Base-by-base conservation (phyloP, 2,329 filamentous ascomycete genomes). In the Phaeosphaeria sp. region DNA sequence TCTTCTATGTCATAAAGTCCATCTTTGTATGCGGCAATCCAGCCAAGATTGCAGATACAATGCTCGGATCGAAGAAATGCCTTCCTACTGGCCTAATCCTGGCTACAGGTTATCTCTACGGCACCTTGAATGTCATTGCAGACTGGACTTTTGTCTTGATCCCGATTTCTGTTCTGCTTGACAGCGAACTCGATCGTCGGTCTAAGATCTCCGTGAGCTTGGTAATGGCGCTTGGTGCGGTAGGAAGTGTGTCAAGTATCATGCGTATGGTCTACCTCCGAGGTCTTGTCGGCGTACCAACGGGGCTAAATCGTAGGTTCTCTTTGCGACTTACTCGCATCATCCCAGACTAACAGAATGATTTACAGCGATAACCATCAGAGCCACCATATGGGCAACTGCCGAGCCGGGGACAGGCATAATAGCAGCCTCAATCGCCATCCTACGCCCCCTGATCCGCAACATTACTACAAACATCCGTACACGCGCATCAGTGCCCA, bases 351-450 rank as follows among this genome's bases (percentile, higher is more conserved):
- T 13, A 17, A 20, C 21, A 25, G 22, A 7, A 6, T 25, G 21
- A 23, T n/a, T 10, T 23, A n/a, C 33, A 74, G 71, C 59, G 41
- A 62, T 74, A 54, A 71, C 76, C 52, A 75, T 75, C 39, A 75
- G 75, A 62, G 73, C 75, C 22, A 77, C 73, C 15, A 75, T 79
- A 43, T 83, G 80, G 80, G 81, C 80, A 3, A 76, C 82, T 30
- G 75, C 82, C 22, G 82, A 83, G 59, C 80, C 81, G 33, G 82
- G 80, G 10, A 81, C 80, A 18, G 82, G 82, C 18, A 82, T 85
- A 59, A 76, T 80, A 7, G 81, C 83, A 13, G 81, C 80, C 2
- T 82, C 80, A 7, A 71, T 81, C 39, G 79, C 80, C 7, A 78
- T 80, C 3, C 74, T 83, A 1, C 80, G 81, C 0, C 81, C 81